phyloP scores from a whole-genome alignment of 768 basidiomycete species.

The Gloeopeniophorella convolvens region DNA sequence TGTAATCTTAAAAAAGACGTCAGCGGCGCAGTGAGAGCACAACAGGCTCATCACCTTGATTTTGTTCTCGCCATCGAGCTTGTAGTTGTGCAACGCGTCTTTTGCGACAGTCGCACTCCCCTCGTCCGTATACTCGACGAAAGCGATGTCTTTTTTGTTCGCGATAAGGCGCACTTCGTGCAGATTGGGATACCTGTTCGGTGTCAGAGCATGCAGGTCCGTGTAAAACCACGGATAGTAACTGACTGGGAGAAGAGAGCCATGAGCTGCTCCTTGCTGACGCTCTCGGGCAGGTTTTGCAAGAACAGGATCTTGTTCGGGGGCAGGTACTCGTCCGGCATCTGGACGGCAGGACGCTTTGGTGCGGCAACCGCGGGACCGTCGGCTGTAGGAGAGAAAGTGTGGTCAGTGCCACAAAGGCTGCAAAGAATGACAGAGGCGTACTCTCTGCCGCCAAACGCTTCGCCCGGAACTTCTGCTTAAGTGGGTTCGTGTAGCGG shows the following conservation, averaged over 20 bases:
- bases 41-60: slow-evolving; percentile 66
- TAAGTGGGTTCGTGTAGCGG: slow-evolving; percentile 84
- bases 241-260: slow-evolving; percentile 87
- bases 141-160: slow-evolving; percentile 95
- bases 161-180: slow-evolving; percentile 98
- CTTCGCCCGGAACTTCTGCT: slow-evolving; percentile 79
- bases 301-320: slow-evolving; percentile 99
- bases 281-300: slow-evolving; percentile 90
- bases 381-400: too few relatives aligned
- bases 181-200: slow-evolving; percentile 85
- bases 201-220: neutral
- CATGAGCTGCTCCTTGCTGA: slow-evolving; percentile 88
- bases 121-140: slow-evolving; percentile 97
- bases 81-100: slow-evolving; percentile 96
- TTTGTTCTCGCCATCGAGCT: slow-evolving; percentile 95
- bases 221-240: neutral
- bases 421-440: slow-evolving; percentile 21
- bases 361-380: slow-evolving; percentile 57
- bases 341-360: slow-evolving; percentile 82
- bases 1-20: slow-evolving; percentile 16
- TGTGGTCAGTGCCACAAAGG: too few relatives aligned
- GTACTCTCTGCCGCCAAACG: slow-evolving; percentile 74
- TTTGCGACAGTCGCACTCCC: slow-evolving; percentile 85
- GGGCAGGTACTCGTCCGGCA: slow-evolving; percentile 99
- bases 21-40: neutral